These are phyloP conservation scores for Neurospora crassa DNA, from an alignment of 2,329 filamentous ascomycete species.

Conservation along the genomic window DNA sequence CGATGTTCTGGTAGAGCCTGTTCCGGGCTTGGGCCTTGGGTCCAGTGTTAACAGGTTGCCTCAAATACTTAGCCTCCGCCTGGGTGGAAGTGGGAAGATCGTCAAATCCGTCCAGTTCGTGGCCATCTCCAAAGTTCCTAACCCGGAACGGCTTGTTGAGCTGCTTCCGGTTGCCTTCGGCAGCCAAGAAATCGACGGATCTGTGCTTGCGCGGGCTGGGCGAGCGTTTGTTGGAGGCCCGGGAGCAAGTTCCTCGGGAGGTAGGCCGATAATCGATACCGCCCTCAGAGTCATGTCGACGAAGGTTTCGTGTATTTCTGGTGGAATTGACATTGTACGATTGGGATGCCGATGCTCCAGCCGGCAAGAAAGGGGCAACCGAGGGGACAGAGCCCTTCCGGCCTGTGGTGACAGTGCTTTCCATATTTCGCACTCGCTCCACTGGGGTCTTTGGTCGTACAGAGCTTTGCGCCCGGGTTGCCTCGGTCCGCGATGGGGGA, in stretches of 20 bases:
- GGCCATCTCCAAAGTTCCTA: constrained; percentile 80
- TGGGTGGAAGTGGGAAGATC: constrained; percentile 83
- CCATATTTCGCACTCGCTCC: constrained; percentile 46
- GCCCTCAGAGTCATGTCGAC: constrained; percentile 68
- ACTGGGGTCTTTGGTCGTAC: constrained; percentile 63
- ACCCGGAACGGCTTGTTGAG: constrained; percentile 62
- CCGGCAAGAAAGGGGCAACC: constrained; percentile 53
- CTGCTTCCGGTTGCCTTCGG: constrained; percentile 49
- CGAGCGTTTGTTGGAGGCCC: constrained; percentile 44
- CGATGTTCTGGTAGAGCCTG: constrained; percentile 45
- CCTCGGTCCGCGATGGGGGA: constrained; percentile 49
- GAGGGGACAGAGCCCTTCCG: constrained; percentile 53
- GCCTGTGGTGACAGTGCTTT: constrained; percentile 40
- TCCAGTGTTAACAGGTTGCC: constrained; percentile 62
- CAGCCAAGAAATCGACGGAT: constrained; percentile 28
- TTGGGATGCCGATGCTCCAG: constrained; percentile 53
- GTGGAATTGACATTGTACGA: constrained; percentile 60
- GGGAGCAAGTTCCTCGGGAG: constrained; percentile 45
- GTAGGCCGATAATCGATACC: constrained; percentile 46
- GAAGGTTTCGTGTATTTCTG: constrained; percentile 61
- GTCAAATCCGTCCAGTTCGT: constrained; percentile 87
- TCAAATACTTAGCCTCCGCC: constrained; percentile 73
- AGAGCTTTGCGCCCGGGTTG: constrained; percentile 37
- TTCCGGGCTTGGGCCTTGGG: constrained; percentile 53
- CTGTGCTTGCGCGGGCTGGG: constrained; percentile 47